Evolutionary conservation across 1,139 yeast species (phyloP).

Genomic region (Hyphopichia fennica): DNA sequence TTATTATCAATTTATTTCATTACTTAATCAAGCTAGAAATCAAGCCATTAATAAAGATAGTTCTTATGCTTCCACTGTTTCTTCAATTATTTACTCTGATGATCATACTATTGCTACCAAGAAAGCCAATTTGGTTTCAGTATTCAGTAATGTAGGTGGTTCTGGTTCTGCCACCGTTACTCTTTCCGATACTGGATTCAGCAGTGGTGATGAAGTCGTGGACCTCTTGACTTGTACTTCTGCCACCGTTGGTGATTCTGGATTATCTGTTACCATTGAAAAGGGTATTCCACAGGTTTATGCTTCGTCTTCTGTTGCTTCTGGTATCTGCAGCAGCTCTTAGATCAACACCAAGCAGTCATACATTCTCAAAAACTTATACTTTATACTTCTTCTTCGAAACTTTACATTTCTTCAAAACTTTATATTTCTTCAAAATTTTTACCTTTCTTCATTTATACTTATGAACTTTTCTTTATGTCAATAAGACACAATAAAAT

Average conservation of each 20-base stretch:
- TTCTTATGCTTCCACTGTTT: not conserved
- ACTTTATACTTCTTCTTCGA: no score
- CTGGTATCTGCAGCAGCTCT: not conserved
- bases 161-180: not conserved
- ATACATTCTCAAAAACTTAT: no score
- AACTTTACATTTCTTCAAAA: no score
- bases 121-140: conserved; percentile 1
- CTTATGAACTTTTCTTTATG: no score
- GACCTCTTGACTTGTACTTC: conserved; percentile 1
- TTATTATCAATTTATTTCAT: conserved; percentile 1
- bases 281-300: conserved; percentile 1
- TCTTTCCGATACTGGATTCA: conserved; percentile 1
- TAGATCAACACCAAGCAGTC: not conserved
- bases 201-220: not conserved
- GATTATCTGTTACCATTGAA: not conserved
- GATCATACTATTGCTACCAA: conserved; percentile 3
- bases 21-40: conserved; percentile 1
- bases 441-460: no score
- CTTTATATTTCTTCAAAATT: no score
- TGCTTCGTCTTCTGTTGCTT: not conserved
- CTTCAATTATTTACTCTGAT: not conserved
- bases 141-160: conserved; percentile 3
- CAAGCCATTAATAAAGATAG: conserved; percentile 1
- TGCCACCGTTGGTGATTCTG: not conserved
- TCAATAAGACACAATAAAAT: no score